Conservation (phyloP, 345 rosid genomes). For the Hirschfeldia incana region DNA sequence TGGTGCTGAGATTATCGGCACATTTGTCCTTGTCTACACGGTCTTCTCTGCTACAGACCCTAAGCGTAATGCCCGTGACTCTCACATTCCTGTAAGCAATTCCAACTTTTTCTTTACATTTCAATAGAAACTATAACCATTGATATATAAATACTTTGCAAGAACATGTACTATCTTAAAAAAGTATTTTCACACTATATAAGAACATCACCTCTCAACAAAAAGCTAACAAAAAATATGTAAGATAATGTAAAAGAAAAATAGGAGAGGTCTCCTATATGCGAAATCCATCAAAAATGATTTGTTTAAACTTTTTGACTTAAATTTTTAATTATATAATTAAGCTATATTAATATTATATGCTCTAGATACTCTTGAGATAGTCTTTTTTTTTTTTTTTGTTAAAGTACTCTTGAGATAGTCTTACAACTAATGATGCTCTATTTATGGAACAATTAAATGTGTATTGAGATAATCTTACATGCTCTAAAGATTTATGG, state of each 20-base stretch:
- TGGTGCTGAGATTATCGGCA: slow-evolving; percentile 86
- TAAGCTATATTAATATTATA: too few species aligned
- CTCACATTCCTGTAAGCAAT: slow-evolving; percentile 78
- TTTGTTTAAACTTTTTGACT: too few species aligned
- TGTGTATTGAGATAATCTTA: neutral
- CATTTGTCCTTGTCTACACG: slow-evolving; percentile 81
- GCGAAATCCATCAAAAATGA: neutral
- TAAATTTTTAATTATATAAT: too few species aligned
- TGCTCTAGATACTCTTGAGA: too few species aligned
- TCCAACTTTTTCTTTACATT: neutral
- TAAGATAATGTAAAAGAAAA: neutral
- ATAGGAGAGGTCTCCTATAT: neutral
- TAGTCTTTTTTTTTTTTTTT: too few species aligned
- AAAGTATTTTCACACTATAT: neutral
- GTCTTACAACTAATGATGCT: too few species aligned
- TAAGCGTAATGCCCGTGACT: slow-evolving; percentile 81
- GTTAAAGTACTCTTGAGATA: too few species aligned
- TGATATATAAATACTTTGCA: neutral
- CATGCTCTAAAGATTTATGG: neutral
- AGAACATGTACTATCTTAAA: neutral
- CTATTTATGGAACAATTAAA: too few species aligned
- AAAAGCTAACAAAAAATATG: neutral
- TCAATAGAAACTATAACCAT: neutral
- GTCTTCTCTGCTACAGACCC: slow-evolving; percentile 94
- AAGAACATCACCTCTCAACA: neutral